Base-by-base conservation (phyloP, 352 stramenopile species). In the Phytopythium delawarense region DNA sequence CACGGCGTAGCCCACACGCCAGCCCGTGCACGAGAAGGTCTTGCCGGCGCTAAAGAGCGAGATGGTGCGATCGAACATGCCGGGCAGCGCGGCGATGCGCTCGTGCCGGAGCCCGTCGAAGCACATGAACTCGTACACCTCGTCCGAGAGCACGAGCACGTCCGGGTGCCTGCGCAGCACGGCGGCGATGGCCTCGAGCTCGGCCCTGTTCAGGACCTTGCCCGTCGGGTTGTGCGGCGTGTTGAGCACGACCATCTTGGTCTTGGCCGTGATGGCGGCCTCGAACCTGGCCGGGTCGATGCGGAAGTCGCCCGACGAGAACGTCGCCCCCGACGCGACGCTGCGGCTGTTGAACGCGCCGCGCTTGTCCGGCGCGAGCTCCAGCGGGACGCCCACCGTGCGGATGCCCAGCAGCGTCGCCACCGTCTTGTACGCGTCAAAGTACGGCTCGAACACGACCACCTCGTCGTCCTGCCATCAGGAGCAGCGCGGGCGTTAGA, bases 111-210 rank as follows among this genome's bases (percentile, higher is more conserved):
- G 69, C 8, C 82, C 84, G 61, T 96, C 89, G 67, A 87, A 97
- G 44, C 93, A 89, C 82, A 99, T 98, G 70, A 98, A 98, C 81
- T 99, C 98, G 80, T 99, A 99, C 18, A 99, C 97, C 71, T 99
- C 97, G 72, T 99, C 97, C 7, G 92, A 95, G 34, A 99, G 79
- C 20, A 99, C 92, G 23, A 98, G 66, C 21, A 96, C 72, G 37
- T 97, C 69, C 32, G 94, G 93, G 75, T 98, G 78, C 45, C 77
- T 84, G 35, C 81, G 28, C 49, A 98, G 65, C 30, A 98, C 79
- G 1, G 77, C 45, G 9, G 92, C 94, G 63, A 99, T 96, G 11
- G 77, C 71, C 45, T 97, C 71, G 61, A 99, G 89, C 81, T 99
- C 97, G 11, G 77, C 62, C n/a, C 67, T 67, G 6, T 88, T 89